Conservation (phyloP, 2,329 filamentous ascomycete genomes). For the Magnaporthiopsis poae region DNA sequence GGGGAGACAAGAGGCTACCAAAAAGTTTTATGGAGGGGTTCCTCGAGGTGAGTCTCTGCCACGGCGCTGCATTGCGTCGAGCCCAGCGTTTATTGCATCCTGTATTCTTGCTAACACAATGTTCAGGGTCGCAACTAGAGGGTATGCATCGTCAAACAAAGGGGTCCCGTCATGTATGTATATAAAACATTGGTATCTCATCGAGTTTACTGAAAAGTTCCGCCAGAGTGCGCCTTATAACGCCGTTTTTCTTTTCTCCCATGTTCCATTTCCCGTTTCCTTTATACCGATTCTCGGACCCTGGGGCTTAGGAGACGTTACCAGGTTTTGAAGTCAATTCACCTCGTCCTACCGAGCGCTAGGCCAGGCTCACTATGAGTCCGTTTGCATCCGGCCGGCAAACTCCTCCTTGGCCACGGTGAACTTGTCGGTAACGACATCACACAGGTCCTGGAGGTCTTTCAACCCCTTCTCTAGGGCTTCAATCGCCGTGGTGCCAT, state of each 20-base stretch:
- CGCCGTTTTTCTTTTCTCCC: neutral
- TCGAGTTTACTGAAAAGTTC: neutral
- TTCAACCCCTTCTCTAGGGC: slow-evolving; percentile 82
- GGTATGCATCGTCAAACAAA: slow-evolving; percentile 4
- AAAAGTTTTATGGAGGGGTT: slow-evolving; percentile 89
- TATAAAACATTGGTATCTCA: slow-evolving; percentile 1
- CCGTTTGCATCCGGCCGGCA: slow-evolving; percentile 4
- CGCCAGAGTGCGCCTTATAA: slow-evolving; percentile 3
- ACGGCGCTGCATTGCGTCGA: neutral
- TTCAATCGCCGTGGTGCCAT: slow-evolving; percentile 68
- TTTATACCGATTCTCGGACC: neutral
- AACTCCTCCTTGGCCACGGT: slow-evolving; percentile 56
- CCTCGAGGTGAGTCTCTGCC: slow-evolving; percentile 61
- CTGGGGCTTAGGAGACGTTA: neutral
- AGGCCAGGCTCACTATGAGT: neutral
- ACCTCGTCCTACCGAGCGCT: neutral
- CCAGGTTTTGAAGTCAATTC: neutral
- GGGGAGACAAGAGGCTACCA: slow-evolving; percentile 70
- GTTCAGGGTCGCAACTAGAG: slow-evolving; percentile 46
- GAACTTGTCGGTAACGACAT: slow-evolving; percentile 89
- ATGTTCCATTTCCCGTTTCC: neutral
- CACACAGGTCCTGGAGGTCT: slow-evolving; percentile 84
- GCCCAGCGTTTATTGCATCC: neutral
- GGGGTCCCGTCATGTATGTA: slow-evolving; percentile 2
- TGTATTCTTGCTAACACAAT: slow-evolving; percentile 7